Percentiles rank a stretch among this genome's conserved stretches.
phyloP scores from a whole-genome alignment of 306 rosid species.

The Canavalia gladiata region DNA sequence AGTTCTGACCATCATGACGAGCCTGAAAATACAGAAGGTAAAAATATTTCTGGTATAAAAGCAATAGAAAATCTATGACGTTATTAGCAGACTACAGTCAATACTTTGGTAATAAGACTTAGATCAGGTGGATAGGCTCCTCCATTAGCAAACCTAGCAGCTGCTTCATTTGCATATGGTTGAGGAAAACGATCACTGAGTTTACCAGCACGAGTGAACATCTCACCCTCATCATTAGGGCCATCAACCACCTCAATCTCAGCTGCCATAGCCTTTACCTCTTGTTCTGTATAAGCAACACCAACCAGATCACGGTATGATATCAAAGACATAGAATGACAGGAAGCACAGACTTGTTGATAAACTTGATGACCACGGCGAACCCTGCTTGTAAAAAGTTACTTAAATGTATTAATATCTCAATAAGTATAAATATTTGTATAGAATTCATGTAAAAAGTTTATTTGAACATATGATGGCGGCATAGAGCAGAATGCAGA shows the following conservation, averaged over 20 bases:
- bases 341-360: constrained; percentile 92
- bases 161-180: constrained; percentile 92
- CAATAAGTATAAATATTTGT: constrained; percentile 26
- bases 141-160: constrained; percentile 99
- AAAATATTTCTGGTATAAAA: constrained; percentile 12
- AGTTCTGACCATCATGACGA: constrained; percentile 97
- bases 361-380: constrained; percentile 99
- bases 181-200: constrained; percentile 95
- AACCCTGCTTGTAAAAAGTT: constrained; percentile 74
- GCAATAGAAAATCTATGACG: constrained; percentile 12
- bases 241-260: constrained; percentile 99
- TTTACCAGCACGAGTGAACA: constrained; percentile 98
- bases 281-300: constrained; percentile 96
- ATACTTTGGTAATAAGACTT: constrained; percentile 96
- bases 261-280: constrained; percentile 98
- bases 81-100: constrained; percentile 45
- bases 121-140: constrained; percentile 99
- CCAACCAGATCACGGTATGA: constrained; percentile 99
- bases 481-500: constrained; percentile 4
- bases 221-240: constrained; percentile 99
- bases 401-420: constrained; percentile 6
- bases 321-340: constrained; percentile 95
- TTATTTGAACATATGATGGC: neutral
- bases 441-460: constrained; percentile 18
- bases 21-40: constrained; percentile 67